Percentiles rank a stretch among this genome's conserved stretches.
Evolutionary conservation across 1,284 basidiomycete species (phyloP).

Genomic region (Rhodotorula sp.): DNA sequence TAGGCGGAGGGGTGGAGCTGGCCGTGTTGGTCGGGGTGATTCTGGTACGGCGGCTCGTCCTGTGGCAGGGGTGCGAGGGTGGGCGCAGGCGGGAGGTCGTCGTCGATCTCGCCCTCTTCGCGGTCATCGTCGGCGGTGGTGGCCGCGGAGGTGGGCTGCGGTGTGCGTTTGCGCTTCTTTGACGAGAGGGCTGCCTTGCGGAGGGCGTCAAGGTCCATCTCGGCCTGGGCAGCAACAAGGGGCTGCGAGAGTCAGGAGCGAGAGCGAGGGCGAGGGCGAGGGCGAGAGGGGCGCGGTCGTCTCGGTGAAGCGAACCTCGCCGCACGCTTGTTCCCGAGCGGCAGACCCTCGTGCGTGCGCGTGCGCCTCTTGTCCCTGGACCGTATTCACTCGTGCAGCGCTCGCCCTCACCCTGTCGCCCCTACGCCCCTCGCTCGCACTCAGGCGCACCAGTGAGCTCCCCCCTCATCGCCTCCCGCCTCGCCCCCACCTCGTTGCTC

Average conservation of each 20-base stretch:
- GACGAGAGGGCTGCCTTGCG: constrained; percentile 20
- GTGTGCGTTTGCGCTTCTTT: constrained; percentile 28
- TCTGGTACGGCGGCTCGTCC: background rate
- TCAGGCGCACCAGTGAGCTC: constrained; percentile 20
- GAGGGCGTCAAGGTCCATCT: constrained; percentile 28
- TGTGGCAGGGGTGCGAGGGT: background rate
- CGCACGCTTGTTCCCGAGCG: background rate
- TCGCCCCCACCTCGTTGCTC: background rate
- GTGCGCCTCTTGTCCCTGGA: background rate
- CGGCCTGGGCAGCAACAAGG: background rate
- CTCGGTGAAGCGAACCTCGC: background rate
- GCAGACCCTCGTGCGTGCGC: no score
- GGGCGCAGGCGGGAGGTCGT: constrained; percentile 4
- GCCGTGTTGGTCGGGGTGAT: background rate
- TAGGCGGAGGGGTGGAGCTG: no score
- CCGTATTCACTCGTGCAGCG: background rate
- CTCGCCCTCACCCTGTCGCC: constrained; percentile 15
- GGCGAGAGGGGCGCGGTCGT: no score
- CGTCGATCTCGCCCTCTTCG: constrained; percentile 38
- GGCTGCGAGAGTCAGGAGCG: background rate
- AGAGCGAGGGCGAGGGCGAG: background rate
- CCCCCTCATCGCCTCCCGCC: background rate
- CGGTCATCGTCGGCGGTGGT: constrained; percentile 6
- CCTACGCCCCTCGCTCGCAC: background rate
- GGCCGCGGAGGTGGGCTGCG: background rate